Evolutionary conservation across 164 flowering plant species (phyloP), one percentile per base, ranked within the genome.

Genomic region (Nymphaea thermarum): DNA sequence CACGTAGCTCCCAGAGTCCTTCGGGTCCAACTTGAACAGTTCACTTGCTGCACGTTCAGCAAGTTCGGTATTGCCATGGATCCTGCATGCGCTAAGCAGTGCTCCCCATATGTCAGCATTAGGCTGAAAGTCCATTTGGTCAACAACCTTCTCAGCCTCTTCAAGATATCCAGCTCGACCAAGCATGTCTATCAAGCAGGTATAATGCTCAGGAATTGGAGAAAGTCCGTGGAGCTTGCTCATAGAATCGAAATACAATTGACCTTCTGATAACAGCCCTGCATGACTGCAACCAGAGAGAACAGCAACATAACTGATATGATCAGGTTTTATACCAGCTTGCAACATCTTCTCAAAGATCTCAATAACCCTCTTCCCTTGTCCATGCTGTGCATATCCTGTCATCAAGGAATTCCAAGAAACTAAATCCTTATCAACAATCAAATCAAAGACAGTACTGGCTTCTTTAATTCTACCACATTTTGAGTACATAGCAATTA

Each of bases 321-420:
- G 73, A 71, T 84, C 86, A 2, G 86, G 87, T 53, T 12, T 14
- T 14, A 67, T 68, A 41, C 79, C 81, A 14, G 42, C 18, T 44
- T 64, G 67, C 57, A 81, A 66, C 86, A 84, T 77, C 57, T 66
- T 41, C 69, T 79, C 75, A 72, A 82, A 82, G 57, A 67, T 67
- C 18, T 79, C 77, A 55, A 82, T 65, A 43, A 71, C 84, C 70
- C 78, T 68, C 69, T 51, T 68, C 42, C 83, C 84, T 61, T 73
- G 71, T 43, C 87, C 86, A 70, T 82, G 76, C 47, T 81, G 83
- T 70, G 84, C 83, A 72, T 78, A 81, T 60, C 79, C 86, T 25
- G 77, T 68, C 73, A 82, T 82, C 81, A 84, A 76, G 4, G 82
- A 70, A 70, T 84, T 84, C 86, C 87, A 82, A n/a, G 84, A 82